Conservation (phyloP, 495 filamentous ascomycete genomes). For the Talaromyces adpressus region DNA sequence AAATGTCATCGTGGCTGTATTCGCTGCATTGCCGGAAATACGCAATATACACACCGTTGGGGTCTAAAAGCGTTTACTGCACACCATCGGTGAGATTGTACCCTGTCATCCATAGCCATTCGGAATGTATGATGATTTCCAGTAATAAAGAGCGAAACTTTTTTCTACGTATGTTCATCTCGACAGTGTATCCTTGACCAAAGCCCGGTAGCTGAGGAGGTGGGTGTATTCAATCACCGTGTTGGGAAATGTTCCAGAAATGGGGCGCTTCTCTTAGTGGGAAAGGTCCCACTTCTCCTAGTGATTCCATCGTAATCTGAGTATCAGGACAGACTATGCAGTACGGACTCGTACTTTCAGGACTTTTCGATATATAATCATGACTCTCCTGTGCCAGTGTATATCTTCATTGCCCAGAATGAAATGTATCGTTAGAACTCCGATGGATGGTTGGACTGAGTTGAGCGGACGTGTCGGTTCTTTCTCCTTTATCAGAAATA, state of each 20-base stretch:
- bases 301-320: neutral
- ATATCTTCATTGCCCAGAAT: neutral
- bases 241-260: constrained; percentile 6
- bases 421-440: neutral
- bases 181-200: neutral
- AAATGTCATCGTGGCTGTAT: neutral
- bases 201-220: neutral
- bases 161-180: neutral
- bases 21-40: neutral
- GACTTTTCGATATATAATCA: no score
- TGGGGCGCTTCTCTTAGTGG: neutral
- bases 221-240: neutral
- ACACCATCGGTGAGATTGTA: neutral
- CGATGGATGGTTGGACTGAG: neutral
- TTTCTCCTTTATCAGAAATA: neutral
- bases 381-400: neutral
- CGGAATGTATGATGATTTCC: neutral
- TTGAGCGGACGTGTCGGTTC: neutral
- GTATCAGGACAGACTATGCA: no score
- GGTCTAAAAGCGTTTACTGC: neutral
- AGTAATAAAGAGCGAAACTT: neutral
- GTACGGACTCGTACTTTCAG: neutral
- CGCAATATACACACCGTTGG: neutral
- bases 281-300: neutral
- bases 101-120: neutral